These are phyloP conservation scores for Penicillium sclerotiorum DNA, from an alignment of 2,329 filamentous ascomycete species.

Conservation along the genomic window DNA sequence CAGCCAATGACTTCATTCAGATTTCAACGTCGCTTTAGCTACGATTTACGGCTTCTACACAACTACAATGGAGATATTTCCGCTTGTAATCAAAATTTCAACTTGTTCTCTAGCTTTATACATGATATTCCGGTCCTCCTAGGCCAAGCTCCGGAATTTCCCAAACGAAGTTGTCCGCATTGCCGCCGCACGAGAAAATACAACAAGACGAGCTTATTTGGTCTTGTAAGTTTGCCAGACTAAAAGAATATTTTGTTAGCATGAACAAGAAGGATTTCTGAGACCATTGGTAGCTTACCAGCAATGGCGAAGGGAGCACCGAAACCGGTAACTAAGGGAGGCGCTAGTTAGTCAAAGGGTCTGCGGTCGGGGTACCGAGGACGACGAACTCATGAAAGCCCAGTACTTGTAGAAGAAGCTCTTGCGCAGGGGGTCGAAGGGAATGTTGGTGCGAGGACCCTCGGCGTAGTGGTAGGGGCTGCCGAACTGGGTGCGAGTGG, in stretches of 20 bases:
- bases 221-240: constrained; percentile 72
- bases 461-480: constrained; percentile 99
- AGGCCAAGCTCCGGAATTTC: constrained; percentile 22
- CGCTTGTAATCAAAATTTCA: constrained; percentile 25
- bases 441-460: constrained; percentile 90
- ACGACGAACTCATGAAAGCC: constrained; percentile 68
- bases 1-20: constrained; percentile 49
- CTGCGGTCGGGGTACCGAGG: constrained; percentile 2
- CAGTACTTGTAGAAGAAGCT: constrained; percentile 85
- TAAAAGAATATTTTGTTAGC: constrained; percentile 38
- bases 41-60: constrained; percentile 21
- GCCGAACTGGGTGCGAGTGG: constrained; percentile 79
- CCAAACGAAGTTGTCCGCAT: constrained; percentile 22
- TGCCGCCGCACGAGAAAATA: constrained; percentile 22
- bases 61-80: constrained; percentile 17
- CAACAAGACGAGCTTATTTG: constrained; percentile 36
- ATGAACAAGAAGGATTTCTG: constrained; percentile 6
- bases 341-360: constrained; percentile 40
- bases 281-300: constrained; percentile 51
- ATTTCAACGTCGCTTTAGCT: constrained; percentile 33
- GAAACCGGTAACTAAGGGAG: constrained; percentile 58
- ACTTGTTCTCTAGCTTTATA: constrained; percentile 44
- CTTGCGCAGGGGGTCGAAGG: constrained; percentile 92
- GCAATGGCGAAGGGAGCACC: constrained; percentile 63
- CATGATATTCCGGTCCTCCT: constrained; percentile 37